Base-by-base conservation (phyloP, 2,329 filamentous ascomycete genomes). In the Endoconidiophora laricicola region DNA sequence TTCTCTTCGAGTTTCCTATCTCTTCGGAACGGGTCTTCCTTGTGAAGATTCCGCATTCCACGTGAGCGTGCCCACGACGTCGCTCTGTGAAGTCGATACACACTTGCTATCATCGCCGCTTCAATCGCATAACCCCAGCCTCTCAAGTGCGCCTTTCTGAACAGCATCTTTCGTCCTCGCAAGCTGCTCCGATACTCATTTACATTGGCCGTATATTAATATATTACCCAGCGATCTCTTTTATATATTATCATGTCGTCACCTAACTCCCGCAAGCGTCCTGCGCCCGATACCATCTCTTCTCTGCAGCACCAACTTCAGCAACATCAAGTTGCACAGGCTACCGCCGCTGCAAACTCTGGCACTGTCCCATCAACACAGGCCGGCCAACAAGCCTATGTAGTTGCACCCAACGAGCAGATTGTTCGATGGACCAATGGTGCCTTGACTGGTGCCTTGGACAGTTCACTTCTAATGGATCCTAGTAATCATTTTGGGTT, bases 241-340 rank as follows among this genome's bases (percentile, higher is more conserved):
- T 14, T 12, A 5, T 23, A 39, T 14, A 3, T 23, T 26, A 29
- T 37, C 9, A 53, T 53, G 51, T 49, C 51, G 26, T 50, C 51
- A 23, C 51, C 51, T 12, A 53, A 53, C 33, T 38, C 48, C 29
- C 51, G 51, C 18, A 53, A 53, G 47, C 51, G 51, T 45, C 51
- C 51, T 24, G 51, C 51, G 38, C 43, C 51, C 43, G 47, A 49
- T 20, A 29, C 38, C 14, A 46, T 45, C 38, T 18, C 38, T 24
- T 18, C 44, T 10, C 18, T 49, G 18, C 46, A 47, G 33, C 57
- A 57, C 47, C 55, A 55, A 45, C 49, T 58, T 24, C 55, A 58
- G 33, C 52, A 55, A 16, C 55, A 47, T 3, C 52, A 60, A 14
- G 60, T 59, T 49, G 55, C 53, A n/a, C 55, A 55, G 4, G 57